phyloP scores from a whole-genome alignment of 2,329 filamentous ascomycete genomes.

The Sodiomyces alkalinus region DNA sequence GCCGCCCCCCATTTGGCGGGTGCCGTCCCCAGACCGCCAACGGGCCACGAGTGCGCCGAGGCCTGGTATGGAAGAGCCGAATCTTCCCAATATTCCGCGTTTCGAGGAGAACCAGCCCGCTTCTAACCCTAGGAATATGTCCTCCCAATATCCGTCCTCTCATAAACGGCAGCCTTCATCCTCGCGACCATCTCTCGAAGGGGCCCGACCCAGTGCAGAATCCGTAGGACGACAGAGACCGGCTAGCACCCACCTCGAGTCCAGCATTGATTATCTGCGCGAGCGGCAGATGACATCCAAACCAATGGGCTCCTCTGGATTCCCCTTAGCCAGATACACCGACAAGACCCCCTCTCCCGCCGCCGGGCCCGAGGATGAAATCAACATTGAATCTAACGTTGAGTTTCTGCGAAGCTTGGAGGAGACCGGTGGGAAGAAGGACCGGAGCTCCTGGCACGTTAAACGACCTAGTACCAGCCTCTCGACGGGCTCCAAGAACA shows the following conservation, averaged over 20 bases:
- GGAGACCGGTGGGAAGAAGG: conserved; percentile 42
- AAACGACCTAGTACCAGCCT: conserved; percentile 65
- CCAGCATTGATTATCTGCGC: conserved; percentile 67
- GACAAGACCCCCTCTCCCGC: conserved; percentile 26
- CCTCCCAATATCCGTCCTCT: conserved; percentile 11
- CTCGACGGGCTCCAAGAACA: conserved; percentile 59
- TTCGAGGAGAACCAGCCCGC: too few species aligned
- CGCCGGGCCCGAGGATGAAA: conserved; percentile 36
- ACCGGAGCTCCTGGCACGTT: conserved; percentile 36
- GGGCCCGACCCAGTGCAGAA: conserved; percentile 50
- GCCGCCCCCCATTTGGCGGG: conserved; percentile 6
- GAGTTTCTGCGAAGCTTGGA: conserved; percentile 72
- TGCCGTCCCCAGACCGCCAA: conserved; percentile 10
- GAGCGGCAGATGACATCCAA: conserved; percentile 50
- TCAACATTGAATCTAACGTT: conserved; percentile 61
- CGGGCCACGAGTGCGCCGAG: conserved; percentile 14
- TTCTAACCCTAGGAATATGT: too few species aligned
- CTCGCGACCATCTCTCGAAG: conserved; percentile 56
- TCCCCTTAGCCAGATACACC: conserved; percentile 17
- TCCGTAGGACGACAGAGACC: conserved; percentile 53
- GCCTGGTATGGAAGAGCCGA: too few species aligned
- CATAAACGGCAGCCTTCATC: conserved; percentile 28
- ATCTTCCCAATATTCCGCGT: too few species aligned
- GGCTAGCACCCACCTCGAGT: conserved; percentile 68
- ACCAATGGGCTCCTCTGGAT: conserved; percentile 19